These are phyloP conservation scores for Pseudozyma flocculosa DNA, from an alignment of 1,284 basidiomycete genomes.

Conservation along the genomic window DNA sequence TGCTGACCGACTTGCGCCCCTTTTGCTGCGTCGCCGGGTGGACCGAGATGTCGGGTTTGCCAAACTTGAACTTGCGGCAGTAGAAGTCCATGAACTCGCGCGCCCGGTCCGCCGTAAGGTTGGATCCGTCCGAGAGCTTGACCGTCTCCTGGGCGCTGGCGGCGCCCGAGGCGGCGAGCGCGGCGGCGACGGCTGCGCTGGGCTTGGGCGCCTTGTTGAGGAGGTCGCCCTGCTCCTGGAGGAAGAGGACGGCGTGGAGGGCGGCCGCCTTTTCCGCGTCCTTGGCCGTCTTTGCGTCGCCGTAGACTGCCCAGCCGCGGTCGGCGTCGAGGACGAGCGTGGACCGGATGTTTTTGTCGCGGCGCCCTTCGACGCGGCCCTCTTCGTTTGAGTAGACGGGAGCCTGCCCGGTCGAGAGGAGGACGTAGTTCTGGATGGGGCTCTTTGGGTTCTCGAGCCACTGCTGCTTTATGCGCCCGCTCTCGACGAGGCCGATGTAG, in stretches of 20 bases:
- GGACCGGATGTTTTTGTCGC: slow-evolving; percentile 40
- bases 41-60: slow-evolving; percentile 70
- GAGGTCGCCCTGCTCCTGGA: slow-evolving; percentile 29
- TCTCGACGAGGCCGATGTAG: slow-evolving; percentile 30
- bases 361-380: slow-evolving; percentile 37
- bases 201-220: slow-evolving; percentile 35
- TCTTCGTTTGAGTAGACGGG: slow-evolving; percentile 35
- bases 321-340: slow-evolving; percentile 31
- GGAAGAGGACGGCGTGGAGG: slow-evolving; percentile 39
- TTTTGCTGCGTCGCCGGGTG: slow-evolving; percentile 59
- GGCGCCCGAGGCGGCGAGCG: slow-evolving; percentile 29
- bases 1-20: slow-evolving; percentile 1
- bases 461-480: slow-evolving; percentile 32
- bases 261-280: slow-evolving; percentile 73
- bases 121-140: slow-evolving; percentile 68
- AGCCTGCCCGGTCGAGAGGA: slow-evolving; percentile 24
- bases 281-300: slow-evolving; percentile 71
- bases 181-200: slow-evolving; percentile 58
- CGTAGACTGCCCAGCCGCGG: slow-evolving; percentile 58
- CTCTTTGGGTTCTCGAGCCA: slow-evolving; percentile 51
- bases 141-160: slow-evolving; percentile 4
- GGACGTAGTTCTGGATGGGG: slow-evolving; percentile 41
- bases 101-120: slow-evolving; percentile 73
- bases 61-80: slow-evolving; percentile 77
- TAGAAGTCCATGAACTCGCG: slow-evolving; percentile 94